Base-by-base conservation (phyloP, 306 rosid genomes). In the Lathyrus sativus region DNA sequence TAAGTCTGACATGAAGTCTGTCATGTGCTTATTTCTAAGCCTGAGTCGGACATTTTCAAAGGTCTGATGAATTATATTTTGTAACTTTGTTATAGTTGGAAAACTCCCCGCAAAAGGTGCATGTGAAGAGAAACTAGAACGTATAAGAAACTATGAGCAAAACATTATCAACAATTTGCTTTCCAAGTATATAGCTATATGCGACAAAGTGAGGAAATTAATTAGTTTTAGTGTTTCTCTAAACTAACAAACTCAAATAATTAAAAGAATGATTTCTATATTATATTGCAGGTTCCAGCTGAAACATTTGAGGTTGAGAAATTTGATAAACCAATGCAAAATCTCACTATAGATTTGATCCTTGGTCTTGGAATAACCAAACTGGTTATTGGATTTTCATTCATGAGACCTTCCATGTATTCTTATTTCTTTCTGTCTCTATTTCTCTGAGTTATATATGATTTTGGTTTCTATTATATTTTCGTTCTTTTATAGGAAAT, bases 101-200 rank as follows among this genome's bases (percentile, higher is more conserved):
- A 92, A 87, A 84, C 93, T 92, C 49, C 96, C 90, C 12, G 89
- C 90, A 51, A 89, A 73, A 50, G 51, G 67, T 13, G 67, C 85
- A 74, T 74, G 86, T 85, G 59, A 87, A 72, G 95, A 85, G 76
- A 78, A 79, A 42, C 59, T 92, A 10, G 78, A 80, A 77, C 69
- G 80, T 78, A 48, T 79, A 12, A 79, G 75, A 65, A 82, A 74
- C 35, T 50, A 55, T 11, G 96, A 91, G 68, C 79, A 82, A 64
- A 81, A 79, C 15, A 84, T 85, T 77, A 72, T 78, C 46, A 72
- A 87, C 24, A 76, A 70, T 63, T 12, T 79, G 19, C 76, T 84
- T 50, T 84, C 89, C 66, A 73, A 82, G 65, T 92, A 84, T 65
- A 41, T 72, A 48, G 51, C 83, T 75, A 78, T 77, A 41, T 92